Evolutionary conservation across 768 basidiomycete species (phyloP), one percentile per base, ranked within the genome.

Genomic region (Kwoniella dendrophila): DNA sequence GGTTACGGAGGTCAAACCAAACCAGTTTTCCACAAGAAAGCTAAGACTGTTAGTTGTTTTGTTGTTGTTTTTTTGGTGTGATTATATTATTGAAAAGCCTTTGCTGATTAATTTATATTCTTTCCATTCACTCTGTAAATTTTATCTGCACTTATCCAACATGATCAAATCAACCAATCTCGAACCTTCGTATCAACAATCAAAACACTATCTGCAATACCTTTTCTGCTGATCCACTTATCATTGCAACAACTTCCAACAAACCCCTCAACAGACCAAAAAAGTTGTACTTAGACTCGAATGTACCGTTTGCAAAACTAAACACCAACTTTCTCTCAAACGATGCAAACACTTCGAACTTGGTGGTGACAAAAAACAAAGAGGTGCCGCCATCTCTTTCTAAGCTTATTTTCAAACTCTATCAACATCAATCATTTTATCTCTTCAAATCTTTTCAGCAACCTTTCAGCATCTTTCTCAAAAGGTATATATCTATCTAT

Each of bases 1-100:
- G 81, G 95, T 82, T 98, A 97, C 83, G 95, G 95, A 89, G 95
- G 95, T 83, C 95, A 99, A 86, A 99, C 95, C 63, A 99, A 99
- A 85, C 95, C 95, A 64, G 94, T 99, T 82, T 99, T 99, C 89
- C 96, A 99, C 90, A 99, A 99, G 86, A 98, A 96, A 88, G 92
- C 79, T 43, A 80, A 80, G 79, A 80, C 79, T 50, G 77, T 78
- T 53, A 59, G 76, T 78, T 22, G 36, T 20, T 36, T 36, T 36
- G n/a, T 16, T 18, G 8, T 48, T 20, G 30, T 36, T 14, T 1
- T 24, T 4, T 26, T 20, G 26, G 4, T 12, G 12, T 5, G 4
- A 55, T 22, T 20, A 34, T 36, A 16, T 7, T 8, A 7, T 36
- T 7, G 16, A 7, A 36, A 8, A 36, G 7, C 47, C 16, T 27